A percentile compares a stretch with the other conserved stretches of the same genome.
Conservation (phyloP, 1,284 basidiomycete genomes). For the Exobasidium rhododendri region DNA sequence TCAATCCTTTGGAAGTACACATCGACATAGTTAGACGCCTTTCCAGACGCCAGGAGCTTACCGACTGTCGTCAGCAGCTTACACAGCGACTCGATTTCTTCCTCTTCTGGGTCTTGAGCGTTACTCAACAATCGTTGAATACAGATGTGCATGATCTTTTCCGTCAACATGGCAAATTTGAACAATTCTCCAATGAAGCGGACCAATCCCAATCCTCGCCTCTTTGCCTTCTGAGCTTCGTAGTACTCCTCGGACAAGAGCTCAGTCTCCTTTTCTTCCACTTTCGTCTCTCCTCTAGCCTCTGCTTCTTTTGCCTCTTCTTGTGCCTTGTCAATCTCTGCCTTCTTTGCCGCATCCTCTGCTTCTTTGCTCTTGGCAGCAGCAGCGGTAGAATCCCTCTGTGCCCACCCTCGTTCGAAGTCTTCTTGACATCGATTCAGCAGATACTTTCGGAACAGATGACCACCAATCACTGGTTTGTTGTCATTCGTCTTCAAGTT, state of each 20-base stretch:
- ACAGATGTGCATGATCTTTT: constrained; percentile 93
- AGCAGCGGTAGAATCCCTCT: constrained; percentile 60
- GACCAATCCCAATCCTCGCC: constrained; percentile 91
- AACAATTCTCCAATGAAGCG: constrained; percentile 97
- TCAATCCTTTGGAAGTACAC: constrained; percentile 89
- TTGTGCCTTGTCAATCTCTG: constrained; percentile 57
- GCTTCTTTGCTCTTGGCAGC: constrained; percentile 61
- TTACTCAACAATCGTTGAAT: constrained; percentile 90
- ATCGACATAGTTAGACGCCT: constrained; percentile 79
- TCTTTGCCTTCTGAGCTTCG: constrained; percentile 91
- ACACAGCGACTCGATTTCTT: constrained; percentile 93
- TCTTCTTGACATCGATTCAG: constrained; percentile 90
- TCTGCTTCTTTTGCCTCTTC: constrained; percentile 64
- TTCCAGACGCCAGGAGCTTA: constrained; percentile 67
- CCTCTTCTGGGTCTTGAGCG: constrained; percentile 90
- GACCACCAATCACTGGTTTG: constrained; percentile 78
- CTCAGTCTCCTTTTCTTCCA: constrained; percentile 56
- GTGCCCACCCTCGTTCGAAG: constrained; percentile 78
- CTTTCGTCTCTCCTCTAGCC: constrained; percentile 51
- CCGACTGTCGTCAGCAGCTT: constrained; percentile 89
- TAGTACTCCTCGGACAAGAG: constrained; percentile 93
- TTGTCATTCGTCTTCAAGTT: constrained; percentile 65
- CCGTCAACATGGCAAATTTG: constrained; percentile 91
- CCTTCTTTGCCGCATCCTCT: constrained; percentile 62
- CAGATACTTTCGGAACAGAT: constrained; percentile 82